These are phyloP conservation scores for Talinum fruticosum DNA, from an alignment of 148 eudicot genomes.

Conservation along the genomic window DNA sequence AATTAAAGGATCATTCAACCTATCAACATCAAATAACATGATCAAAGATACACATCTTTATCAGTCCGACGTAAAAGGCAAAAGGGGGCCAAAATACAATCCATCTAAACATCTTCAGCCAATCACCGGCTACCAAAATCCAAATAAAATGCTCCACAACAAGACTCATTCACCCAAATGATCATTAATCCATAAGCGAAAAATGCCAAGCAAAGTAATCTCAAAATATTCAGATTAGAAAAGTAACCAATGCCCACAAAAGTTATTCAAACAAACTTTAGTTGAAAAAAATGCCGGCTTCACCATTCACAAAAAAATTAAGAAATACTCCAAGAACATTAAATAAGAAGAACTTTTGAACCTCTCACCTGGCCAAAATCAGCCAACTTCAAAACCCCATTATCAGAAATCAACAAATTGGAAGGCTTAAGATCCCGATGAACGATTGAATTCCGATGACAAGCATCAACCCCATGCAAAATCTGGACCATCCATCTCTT, in stretches of 20 bases:
- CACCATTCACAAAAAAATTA: background rate
- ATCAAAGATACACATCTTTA: background rate
- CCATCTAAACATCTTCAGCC: background rate
- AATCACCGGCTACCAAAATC: background rate
- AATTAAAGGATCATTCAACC: background rate
- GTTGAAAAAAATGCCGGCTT: background rate
- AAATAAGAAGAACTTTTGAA: background rate
- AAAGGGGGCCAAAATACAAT: background rate
- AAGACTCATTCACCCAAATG: background rate
- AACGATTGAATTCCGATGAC: constrained; percentile 74
- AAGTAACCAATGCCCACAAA: background rate
- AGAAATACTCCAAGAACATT: too few relatives aligned
- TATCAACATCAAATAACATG: background rate
- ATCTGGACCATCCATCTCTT: constrained; percentile 91
- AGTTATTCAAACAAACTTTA: background rate
- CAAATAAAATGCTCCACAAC: background rate
- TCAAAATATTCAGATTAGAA: background rate
- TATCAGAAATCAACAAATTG: constrained; percentile 72
- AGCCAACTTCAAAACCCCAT: constrained; percentile 80
- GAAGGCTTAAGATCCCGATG: constrained; percentile 91
- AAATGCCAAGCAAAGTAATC: too few relatives aligned
- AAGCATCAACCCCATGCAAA: constrained; percentile 70
- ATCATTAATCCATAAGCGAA: background rate
- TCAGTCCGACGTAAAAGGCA: background rate
- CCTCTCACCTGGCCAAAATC: constrained; percentile 86